Base-by-base conservation (phyloP, 2,329 filamentous ascomycete species). In the Conoideocrella luteorostrata region DNA sequence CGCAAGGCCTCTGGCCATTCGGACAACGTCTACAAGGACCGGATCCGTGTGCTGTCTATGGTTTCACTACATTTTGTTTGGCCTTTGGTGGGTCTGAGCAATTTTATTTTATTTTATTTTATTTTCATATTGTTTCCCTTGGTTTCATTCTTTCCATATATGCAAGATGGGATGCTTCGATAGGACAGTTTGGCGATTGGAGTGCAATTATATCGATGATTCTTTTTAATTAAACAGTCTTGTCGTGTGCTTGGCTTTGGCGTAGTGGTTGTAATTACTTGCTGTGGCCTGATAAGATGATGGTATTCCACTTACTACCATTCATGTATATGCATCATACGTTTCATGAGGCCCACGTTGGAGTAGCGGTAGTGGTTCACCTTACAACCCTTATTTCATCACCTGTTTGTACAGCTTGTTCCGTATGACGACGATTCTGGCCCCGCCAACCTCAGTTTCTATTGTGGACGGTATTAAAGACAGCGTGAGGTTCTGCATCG, bases 171-270 rank as follows among this genome's bases (percentile, higher is more conserved):
- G 59, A 59, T 62, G 55, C 58, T 67, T 70, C 57, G 63, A 70
- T 70, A 70, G 67, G 68, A 68, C 64, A 62, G 59, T 69, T 68
- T 68, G 69, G 70, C 70, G 68, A 72, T 66, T 65, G 69, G 68
- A 68, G 68, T 72, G 69, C 61, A 69, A 66, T 69, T 67, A 64
- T 62, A 62, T 63, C 53, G 57, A 56, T 60, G 18, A 33, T n/a
- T 46, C 20, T 20, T 21, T 39, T 20, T 12, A 23, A 12, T 35
- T 20, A 18, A 18, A 35, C 26, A 29, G 7, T 18, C 26, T 7
- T 35, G 15, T 33, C 32, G 17, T 35, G 20, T 9, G 12, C 22
- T 10, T 21, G 35, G 17, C 30, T 21, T 10, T 18, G 3, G 4
- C 24, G 38, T n/a, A n/a, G n/a, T n/a, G n/a, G n/a, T n/a, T n/a